A percentile compares a stretch with the other conserved stretches of the same genome.
Evolutionary conservation across 441 rosid genomes (phyloP).

Genomic region (Gossypium armourianum): DNA sequence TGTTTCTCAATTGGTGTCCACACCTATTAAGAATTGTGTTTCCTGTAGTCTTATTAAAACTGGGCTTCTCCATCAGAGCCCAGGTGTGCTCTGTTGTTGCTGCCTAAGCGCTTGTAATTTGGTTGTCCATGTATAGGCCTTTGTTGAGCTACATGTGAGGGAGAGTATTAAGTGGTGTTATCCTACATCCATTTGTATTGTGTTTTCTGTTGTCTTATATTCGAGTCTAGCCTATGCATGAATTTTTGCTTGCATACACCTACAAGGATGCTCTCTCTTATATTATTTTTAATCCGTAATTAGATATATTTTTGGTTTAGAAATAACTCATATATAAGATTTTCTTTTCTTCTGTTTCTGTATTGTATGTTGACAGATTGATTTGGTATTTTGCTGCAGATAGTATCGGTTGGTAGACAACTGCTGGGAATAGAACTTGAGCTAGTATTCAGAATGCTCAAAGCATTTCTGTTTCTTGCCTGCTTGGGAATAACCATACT

Average conservation of each 20-base stretch:
- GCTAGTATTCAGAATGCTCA: slow-evolving; percentile 80
- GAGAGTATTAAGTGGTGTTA: not conserved
- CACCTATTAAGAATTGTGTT: not conserved
- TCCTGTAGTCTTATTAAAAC: not conserved
- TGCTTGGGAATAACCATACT: slow-evolving; percentile 66
- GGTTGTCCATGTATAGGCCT: not conserved
- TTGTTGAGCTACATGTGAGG: not conserved
- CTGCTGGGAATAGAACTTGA: slow-evolving; percentile 60
- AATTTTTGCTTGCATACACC: not conserved
- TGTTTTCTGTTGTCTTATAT: not conserved
- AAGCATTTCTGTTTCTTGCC: slow-evolving; percentile 84
- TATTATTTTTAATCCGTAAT: not conserved
- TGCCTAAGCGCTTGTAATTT: not conserved
- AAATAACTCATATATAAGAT: not conserved
- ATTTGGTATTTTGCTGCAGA: slow-evolving; percentile 30
- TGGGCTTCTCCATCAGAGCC: not conserved
- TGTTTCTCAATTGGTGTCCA: not conserved
- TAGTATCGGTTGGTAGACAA: slow-evolving; percentile 69
- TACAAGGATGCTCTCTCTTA: not conserved
- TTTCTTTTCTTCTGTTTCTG: not conserved
- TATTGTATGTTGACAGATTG: not conserved
- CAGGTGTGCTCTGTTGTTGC: not conserved
- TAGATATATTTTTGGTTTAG: not conserved
- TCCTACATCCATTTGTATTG: not conserved
- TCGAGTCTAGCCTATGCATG: not conserved